These are phyloP conservation scores for Emergomyces orientalis DNA, from an alignment of 2,329 filamentous ascomycete genomes.

Conservation along the genomic window DNA sequence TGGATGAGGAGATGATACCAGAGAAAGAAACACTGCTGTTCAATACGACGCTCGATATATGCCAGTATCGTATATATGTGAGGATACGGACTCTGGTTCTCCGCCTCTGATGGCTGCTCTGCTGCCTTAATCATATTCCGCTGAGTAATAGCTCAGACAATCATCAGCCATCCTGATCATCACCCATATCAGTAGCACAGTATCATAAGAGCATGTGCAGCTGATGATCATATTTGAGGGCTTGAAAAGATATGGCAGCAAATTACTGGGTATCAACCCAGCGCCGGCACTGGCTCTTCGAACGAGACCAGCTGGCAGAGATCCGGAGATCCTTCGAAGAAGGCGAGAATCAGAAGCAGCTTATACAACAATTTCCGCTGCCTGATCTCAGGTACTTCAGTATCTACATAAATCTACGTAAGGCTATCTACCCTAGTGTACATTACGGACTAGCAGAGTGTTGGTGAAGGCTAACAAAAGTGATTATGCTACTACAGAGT, in stretches of 20 bases:
- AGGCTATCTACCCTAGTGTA: constrained; percentile 24
- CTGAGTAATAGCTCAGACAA: neutral
- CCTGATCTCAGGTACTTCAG: constrained; percentile 73
- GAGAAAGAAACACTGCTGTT: neutral
- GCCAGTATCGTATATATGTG: neutral
- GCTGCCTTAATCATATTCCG: neutral
- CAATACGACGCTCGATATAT: neutral
- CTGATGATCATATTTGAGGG: neutral
- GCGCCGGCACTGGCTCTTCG: constrained; percentile 81
- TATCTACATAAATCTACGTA: constrained; percentile 88
- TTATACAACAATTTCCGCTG: constrained; percentile 70
- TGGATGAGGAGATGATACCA: neutral
- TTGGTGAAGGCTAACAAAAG: neutral
- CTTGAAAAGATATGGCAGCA: constrained; percentile 58
- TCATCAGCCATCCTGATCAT: neutral
- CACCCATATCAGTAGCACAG: neutral
- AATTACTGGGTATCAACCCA: constrained; percentile 98
- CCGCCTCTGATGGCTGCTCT: neutral
- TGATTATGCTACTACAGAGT: constrained; percentile 44
- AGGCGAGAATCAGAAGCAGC: constrained; percentile 57
- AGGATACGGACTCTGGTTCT: neutral
- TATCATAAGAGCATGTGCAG: neutral
- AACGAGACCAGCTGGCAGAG: constrained; percentile 66
- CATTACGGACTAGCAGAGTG: neutral
- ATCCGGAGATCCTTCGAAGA: constrained; percentile 70